phyloP scores from a whole-genome alignment of 495 filamentous ascomycete species.

The Xylaria intraflava region DNA sequence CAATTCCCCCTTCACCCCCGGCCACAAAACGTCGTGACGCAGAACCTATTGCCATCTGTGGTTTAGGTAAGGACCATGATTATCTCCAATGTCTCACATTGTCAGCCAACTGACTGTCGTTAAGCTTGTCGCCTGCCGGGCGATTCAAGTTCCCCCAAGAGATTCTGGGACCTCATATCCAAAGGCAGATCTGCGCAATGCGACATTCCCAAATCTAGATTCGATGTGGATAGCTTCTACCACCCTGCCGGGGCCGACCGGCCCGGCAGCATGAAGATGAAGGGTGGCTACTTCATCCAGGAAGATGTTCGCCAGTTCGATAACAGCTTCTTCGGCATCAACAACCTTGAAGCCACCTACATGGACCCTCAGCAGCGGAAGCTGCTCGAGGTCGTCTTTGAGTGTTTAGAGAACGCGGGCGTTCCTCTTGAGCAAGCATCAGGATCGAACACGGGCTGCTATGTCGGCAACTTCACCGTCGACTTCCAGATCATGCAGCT shows the following conservation, averaged over 20 bases:
- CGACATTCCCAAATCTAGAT: conserved; percentile 8
- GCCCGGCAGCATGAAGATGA: conserved; percentile 1
- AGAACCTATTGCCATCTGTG: conserved; percentile 38
- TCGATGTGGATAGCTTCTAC: conserved; percentile 11
- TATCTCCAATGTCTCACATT: too few species aligned
- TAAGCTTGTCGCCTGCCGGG: conserved; percentile 11
- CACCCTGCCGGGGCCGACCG: conserved; percentile 19
- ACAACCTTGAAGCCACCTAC: conserved; percentile 27
- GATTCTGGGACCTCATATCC: conserved; percentile 5
- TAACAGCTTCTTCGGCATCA: conserved; percentile 34
- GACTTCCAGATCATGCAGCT: conserved; percentile 39
- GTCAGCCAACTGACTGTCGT: neutral
- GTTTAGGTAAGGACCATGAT: conserved; percentile 33
- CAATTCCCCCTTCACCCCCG: neutral
- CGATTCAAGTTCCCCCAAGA: neutral
- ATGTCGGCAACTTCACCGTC: conserved; percentile 40
- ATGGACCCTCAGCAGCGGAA: conserved; percentile 34
- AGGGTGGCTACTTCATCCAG: conserved; percentile 33
- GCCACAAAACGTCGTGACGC: neutral
- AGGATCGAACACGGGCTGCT: conserved; percentile 46
- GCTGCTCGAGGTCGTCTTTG: conserved; percentile 34
- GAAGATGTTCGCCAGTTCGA: conserved; percentile 35
- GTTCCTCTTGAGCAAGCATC: conserved; percentile 32
- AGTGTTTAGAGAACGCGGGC: conserved; percentile 42
- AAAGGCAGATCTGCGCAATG: conserved; percentile 5